Conservation (phyloP, 2,329 filamentous ascomycete species). For the Trichoderma guizhouense region DNA sequence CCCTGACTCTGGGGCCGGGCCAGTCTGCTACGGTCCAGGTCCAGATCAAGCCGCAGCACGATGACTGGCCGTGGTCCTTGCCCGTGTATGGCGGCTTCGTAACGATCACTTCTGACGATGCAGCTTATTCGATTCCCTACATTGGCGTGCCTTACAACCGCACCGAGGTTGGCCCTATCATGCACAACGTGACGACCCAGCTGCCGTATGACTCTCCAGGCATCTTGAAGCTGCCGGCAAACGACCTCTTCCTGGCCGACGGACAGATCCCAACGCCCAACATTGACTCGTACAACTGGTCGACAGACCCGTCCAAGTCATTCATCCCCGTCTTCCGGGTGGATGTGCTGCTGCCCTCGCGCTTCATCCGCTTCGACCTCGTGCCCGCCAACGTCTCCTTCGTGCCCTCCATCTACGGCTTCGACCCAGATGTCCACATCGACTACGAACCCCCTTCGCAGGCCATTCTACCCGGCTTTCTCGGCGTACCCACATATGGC, state of each 20-base stretch:
- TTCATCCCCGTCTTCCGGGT: not conserved
- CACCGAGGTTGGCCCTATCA: not conserved
- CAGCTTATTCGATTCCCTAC: not conserved
- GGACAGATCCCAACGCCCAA: not conserved
- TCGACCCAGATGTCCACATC: not conserved
- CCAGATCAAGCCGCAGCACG: not conserved
- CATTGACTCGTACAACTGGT: not conserved
- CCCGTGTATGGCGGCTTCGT: constrained; percentile 2
- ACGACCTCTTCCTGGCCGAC: not conserved
- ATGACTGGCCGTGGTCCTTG: not conserved
- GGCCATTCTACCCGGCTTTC: not conserved
- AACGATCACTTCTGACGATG: not conserved
- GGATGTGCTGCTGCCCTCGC: not conserved
- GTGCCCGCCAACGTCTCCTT: constrained; percentile 2
- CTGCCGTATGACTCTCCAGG: not conserved
- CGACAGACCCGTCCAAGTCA: not conserved
- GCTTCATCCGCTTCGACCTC: not conserved
- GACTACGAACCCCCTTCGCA: not conserved
- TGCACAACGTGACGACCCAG: not conserved
- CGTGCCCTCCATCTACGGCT: not conserved
- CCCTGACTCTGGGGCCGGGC: not conserved
- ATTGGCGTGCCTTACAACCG: not conserved
- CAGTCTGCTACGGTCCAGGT: not conserved
- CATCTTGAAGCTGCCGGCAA: not conserved
- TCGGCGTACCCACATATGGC: not conserved